Conservation (phyloP, 2,329 filamentous ascomycete genomes). For the Clarireedia hainanense region DNA sequence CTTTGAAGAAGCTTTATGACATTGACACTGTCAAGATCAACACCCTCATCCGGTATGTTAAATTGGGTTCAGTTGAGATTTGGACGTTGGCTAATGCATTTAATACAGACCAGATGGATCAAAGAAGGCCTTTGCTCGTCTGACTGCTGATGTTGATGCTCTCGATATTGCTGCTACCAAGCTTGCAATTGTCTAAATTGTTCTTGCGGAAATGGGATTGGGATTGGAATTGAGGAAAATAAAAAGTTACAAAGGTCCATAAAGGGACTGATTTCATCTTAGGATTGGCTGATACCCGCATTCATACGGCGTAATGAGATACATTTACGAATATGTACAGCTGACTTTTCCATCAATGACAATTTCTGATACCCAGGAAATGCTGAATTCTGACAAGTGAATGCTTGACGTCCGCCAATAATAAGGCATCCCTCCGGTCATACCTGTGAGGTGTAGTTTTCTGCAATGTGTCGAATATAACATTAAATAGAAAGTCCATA, state of each 20-base stretch:
- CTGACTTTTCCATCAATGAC: slow-evolving; percentile 12
- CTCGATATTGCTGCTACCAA: slow-evolving; percentile 99
- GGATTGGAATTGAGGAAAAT: slow-evolving; percentile 26
- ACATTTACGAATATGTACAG: slow-evolving; percentile 17
- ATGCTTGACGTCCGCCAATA: background rate
- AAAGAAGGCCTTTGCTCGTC: slow-evolving; percentile 98
- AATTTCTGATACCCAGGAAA: slow-evolving; percentile 1
- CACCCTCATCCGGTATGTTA: slow-evolving; percentile 84
- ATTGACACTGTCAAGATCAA: slow-evolving; percentile 99
- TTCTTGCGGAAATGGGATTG: slow-evolving; percentile 33
- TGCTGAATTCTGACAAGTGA: background rate
- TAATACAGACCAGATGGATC: slow-evolving; percentile 72
- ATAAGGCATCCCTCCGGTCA: no score
- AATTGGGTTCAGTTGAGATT: background rate
- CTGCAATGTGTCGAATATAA: background rate
- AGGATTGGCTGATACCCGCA: slow-evolving; percentile 23
- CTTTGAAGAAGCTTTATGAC: slow-evolving; percentile 98
- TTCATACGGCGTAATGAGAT: slow-evolving; percentile 28
- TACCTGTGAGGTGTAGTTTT: no score
- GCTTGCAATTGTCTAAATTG: slow-evolving; percentile 85
- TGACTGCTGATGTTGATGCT: slow-evolving; percentile 94
- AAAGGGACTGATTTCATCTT: slow-evolving; percentile 4
- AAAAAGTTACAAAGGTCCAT: slow-evolving; percentile 5
- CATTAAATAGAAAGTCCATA: background rate
- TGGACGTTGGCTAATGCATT: slow-evolving; percentile 13